Conservation (phyloP, 2,329 filamentous ascomycete species). For the Daldinia eschscholtzii region DNA sequence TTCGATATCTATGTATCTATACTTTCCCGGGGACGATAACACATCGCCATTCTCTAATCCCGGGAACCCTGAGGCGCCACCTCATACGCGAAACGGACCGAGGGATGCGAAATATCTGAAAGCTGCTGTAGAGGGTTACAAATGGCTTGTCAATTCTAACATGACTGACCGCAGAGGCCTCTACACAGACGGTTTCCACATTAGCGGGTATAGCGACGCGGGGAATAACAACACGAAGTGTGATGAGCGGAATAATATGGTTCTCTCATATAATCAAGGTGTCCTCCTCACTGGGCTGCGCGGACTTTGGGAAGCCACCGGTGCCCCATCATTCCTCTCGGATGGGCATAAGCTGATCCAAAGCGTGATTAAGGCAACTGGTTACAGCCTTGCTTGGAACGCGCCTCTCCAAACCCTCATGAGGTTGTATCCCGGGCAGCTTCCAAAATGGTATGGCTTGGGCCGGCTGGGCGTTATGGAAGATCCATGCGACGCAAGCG, state of each 20-base stretch:
- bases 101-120: constrained; percentile 75
- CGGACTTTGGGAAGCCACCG: constrained; percentile 83
- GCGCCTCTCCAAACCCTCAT: constrained; percentile 58
- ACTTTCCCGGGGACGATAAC: constrained; percentile 85
- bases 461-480: constrained; percentile 85
- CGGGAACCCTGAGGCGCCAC: constrained; percentile 44
- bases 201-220: constrained; percentile 72
- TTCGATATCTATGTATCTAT: constrained; percentile 88
- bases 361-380: constrained; percentile 81
- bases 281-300: constrained; percentile 86
- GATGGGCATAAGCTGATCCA: constrained; percentile 85
- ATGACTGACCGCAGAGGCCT: constrained; percentile 84
- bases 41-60: constrained; percentile 72
- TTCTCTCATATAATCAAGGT: constrained; percentile 97
- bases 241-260: constrained; percentile 85
- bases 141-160: constrained; percentile 81
- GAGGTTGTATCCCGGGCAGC: constrained; percentile 51
- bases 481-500: constrained; percentile 82
- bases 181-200: constrained; percentile 90
- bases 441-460: constrained; percentile 77
- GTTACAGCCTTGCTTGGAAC: constrained; percentile 70
- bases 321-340: constrained; percentile 75
- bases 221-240: constrained; percentile 77
- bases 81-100: constrained; percentile 53
- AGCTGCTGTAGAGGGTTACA: constrained; percentile 81